Evolutionary conservation across 805 yeast species (phyloP), one percentile per base, ranked within the genome.

Genomic region (Blastobotrys americana): DNA sequence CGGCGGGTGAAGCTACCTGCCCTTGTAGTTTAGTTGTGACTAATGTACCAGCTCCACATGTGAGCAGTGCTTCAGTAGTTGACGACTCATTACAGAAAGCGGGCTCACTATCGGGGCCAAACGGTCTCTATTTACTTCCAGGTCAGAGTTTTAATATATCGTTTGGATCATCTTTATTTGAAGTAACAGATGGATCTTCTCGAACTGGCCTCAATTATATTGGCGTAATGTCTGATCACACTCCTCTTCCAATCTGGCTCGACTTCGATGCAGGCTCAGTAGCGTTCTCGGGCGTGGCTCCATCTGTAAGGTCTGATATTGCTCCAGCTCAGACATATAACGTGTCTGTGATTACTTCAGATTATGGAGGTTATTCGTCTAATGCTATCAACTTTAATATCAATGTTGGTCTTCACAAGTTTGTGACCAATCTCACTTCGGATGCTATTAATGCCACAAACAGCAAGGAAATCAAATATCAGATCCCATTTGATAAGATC

Each of bases 231-330:
- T 65, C 71, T 10, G 87, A 85, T 61, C 77, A 89, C 59, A 76
- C 95, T 1, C 90, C 98, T 2, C 70, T 93, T 45, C 98, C 98
- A 33, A 82, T 78, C 58, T 93, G 98, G 97, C 68, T 87, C 42
- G 64, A 66, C 43, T 93, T 90, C 59, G 80, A 87, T 57, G 55
- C 70, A 2, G 67, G 68, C 44, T 69, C 71, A 33, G 67, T 86
- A 51, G 74, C 84, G 17, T 90, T 88, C 63, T 71, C 78, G 36
- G 98, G 98, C 25, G 80, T 82, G 1, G 90, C 96, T 1, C 98
- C 98, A 8, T 70, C 82, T 5, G 85, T 85, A 25, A 82, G 85
- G 53, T 84, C 96, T 2, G 72, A 75, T 15, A 82, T 87, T 54
- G 98, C 98, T 1, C 97, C 97, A 8, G 85, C 95, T 34, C 70